Base-by-base conservation (phyloP, 2,329 filamentous ascomycete genomes). In the Paraphaeosphaeria minitans region DNA sequence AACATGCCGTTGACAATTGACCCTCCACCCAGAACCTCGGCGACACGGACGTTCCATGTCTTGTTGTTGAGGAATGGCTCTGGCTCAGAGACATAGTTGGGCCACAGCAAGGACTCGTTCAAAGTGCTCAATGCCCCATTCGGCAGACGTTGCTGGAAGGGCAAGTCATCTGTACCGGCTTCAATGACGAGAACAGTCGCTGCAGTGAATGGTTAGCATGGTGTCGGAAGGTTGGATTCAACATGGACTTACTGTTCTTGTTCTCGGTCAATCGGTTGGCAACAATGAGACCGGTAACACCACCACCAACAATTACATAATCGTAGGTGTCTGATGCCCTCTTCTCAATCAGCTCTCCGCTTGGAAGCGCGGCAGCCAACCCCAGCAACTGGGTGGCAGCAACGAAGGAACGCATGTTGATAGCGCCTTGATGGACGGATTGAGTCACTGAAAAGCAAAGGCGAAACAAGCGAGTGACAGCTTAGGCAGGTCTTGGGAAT, bases 1-100 rank as follows among this genome's bases (percentile, higher is more conserved):
- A 72, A 59, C 75, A 79, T 77, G 4, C 75, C 75, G 61, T 77
- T 77, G 50, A 75, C 63, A 0, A 68, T 65, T 2, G 67, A 66
- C n/a, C 71, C 67, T 4, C 74, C 75, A 31, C 75, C 74, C 2
- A 75, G 66, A 9, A 71, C 66, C 16, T 66, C 66, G 16, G 67
- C 70, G 8, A 67, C 63, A 24, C 51, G 50, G 13, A 73, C 61
- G 10, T 31, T 53, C 53, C 55, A 70, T 1, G 65, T 65, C 21
- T 59, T 58, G 46, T 74, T 70, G 16, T 64, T 59, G 42, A 75
- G 59, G 24, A 55, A 57, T 1, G 62, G 62, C 22, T 65, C 62
- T 24, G 66, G 66, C 1, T 55, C 62, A 22, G 59, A 63, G 4
- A 52, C 59, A 49, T 66, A 65, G 24, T 53, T 53, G 21, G 42